These are phyloP conservation scores for Nasturtium officinale DNA, from an alignment of 345 rosid species.

Conservation along the genomic window DNA sequence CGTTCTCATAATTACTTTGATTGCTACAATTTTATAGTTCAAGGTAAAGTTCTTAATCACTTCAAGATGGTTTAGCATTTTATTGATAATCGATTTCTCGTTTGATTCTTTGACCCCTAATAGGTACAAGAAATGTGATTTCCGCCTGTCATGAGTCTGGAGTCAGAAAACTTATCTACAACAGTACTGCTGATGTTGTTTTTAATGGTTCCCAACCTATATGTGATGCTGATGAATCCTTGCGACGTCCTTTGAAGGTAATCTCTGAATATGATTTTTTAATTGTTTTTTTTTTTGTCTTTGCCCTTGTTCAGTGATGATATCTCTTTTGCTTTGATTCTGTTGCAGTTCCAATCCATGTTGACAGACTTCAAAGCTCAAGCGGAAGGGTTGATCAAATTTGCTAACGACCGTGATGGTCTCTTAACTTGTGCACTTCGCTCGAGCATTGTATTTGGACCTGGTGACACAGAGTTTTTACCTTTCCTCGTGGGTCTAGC, in stretches of 20 bases:
- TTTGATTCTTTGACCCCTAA: neutral
- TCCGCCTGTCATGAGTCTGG: slow-evolving; percentile 75
- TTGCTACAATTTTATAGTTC: slow-evolving; percentile 72
- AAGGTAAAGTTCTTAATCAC: slow-evolving; percentile 54
- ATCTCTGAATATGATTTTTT: slow-evolving; percentile 22
- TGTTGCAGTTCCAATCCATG: slow-evolving; percentile 63
- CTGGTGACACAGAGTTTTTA: slow-evolving; percentile 66
- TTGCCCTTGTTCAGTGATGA: slow-evolving; percentile 18
- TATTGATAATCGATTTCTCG: slow-evolving; percentile 2
- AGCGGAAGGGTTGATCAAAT: slow-evolving; percentile 75
- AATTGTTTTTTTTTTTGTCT: neutral
- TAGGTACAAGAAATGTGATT: slow-evolving; percentile 85
- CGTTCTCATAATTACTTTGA: slow-evolving; percentile 50
- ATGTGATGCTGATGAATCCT: slow-evolving; percentile 65
- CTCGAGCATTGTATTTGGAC: slow-evolving; percentile 90
- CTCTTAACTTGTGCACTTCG: slow-evolving; percentile 91
- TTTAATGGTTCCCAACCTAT: slow-evolving; percentile 79
- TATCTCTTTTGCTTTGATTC: slow-evolving; percentile 30
- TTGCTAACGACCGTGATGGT: slow-evolving; percentile 75
- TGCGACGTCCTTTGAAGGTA: slow-evolving; percentile 68
- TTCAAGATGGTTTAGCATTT: neutral
- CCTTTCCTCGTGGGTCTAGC: slow-evolving; percentile 67
- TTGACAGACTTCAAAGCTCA: slow-evolving; percentile 88
- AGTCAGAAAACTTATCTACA: slow-evolving; percentile 76
- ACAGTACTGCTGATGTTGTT: slow-evolving; percentile 84